These are phyloP conservation scores for Pseudotsuga menziesii DNA, from an alignment of 75 land plant species.

Conservation along the genomic window DNA sequence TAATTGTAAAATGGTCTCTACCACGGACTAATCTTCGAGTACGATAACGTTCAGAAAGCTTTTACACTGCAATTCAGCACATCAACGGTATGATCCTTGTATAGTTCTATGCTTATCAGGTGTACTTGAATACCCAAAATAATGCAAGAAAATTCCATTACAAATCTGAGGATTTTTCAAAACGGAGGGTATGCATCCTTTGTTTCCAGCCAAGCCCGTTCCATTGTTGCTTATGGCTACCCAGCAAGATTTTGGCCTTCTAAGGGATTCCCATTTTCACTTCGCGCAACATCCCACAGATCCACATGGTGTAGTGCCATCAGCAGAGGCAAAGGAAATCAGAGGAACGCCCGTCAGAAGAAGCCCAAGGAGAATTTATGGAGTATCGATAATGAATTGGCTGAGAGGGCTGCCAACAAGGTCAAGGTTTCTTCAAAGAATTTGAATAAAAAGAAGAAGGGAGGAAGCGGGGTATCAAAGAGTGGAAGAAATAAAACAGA, in stretches of 20 bases:
- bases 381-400: conserved; percentile 65
- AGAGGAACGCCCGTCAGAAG: conserved; percentile 3
- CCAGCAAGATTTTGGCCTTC: not conserved
- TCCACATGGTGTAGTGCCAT: not conserved
- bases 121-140: too few species aligned
- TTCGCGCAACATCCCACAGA: not conserved
- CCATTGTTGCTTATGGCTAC: not conserved
- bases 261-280: not conserved
- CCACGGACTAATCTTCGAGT: too few species aligned
- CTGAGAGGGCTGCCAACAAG: conserved; percentile 14
- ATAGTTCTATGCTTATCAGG: too few species aligned
- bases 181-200: not conserved
- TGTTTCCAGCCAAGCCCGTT: not conserved
- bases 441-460: conserved; percentile 13
- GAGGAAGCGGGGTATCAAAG: not conserved
- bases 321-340: conserved; percentile 12
- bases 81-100: too few species aligned
- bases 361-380: conserved; percentile 65
- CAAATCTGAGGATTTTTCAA: not conserved
- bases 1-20: too few species aligned
- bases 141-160: not conserved
- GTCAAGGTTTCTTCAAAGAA: too few species aligned
- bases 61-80: too few species aligned
- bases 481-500: conserved; percentile 3
- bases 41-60: too few species aligned